Evolutionary conservation across 345 rosid genomes (phyloP), one percentile per base, ranked within the genome.

Genomic region (Stellera chamaejasme): DNA sequence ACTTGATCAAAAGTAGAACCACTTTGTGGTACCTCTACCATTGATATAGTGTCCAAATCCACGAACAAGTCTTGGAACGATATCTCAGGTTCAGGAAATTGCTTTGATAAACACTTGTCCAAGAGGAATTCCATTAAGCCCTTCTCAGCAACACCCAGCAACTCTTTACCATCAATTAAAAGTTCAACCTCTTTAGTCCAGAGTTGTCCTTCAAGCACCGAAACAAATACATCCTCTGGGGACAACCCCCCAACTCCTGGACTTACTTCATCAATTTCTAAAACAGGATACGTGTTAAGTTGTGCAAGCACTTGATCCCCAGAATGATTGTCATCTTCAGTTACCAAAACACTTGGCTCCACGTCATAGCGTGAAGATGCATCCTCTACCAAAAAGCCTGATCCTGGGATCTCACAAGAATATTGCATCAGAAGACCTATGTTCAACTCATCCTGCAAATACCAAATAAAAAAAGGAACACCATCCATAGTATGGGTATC

Each of bases 221-320:
- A 66, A 58, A 71, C 70, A 63, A 80, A 61, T 67, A 72, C 77
- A 67, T 77, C 80, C 70, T 75, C 79, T 57, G 59, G 10, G 43
- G 77, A 9, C 51, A 59, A 71, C 78, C 61, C 56, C 63, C 75
- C 59, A 42, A 11, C 70, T 54, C 71, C 69, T 62, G 75, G 79
- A 72, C 72, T 60, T 64, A 56, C 56, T 59, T 89, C 91, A 61
- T 84, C 81, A 66, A 80, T 84, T 77, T 93, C 99, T 36, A 87
- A 63, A 61, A 80, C 65, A 26, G 90, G 91, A 69, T 84, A 83
- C 13, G 55, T 60, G 41, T 39, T 45, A 65, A 56, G 63, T 51
- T 64, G 69, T 67, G 61, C 70, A 55, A 67, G 72, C 41, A 52
- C 51, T 42, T 42, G 70, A 58, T 67, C 79, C 32, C 67, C 74